A percentile compares a stretch with the other conserved stretches of the same genome.
Evolutionary conservation across 2,329 filamentous ascomycete genomes (phyloP).

Genomic region (Cladosporium sp.): DNA sequence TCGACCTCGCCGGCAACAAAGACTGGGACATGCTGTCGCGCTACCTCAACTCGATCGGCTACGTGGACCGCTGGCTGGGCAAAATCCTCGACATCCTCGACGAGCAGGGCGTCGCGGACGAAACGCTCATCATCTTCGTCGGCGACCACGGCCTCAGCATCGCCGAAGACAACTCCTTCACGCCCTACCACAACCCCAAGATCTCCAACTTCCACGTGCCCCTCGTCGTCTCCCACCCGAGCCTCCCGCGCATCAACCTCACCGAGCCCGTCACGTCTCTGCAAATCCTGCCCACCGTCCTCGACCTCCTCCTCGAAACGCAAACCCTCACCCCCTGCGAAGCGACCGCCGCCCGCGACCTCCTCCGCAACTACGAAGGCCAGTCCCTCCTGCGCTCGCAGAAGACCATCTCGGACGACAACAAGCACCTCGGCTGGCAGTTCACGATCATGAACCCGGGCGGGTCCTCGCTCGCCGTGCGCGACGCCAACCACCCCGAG

Average conservation of each 20-base stretch:
- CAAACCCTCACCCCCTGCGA: slow-evolving; percentile 33
- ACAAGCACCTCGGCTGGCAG: slow-evolving; percentile 11
- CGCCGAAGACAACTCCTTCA: slow-evolving; percentile 33
- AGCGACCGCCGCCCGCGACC: slow-evolving; percentile 30
- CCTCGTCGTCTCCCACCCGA: slow-evolving; percentile 40
- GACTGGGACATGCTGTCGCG: slow-evolving; percentile 27
- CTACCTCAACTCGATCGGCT: slow-evolving; percentile 39
- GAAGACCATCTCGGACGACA: slow-evolving; percentile 7
- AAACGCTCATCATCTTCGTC: slow-evolving; percentile 42
- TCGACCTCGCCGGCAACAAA: slow-evolving; percentile 1
- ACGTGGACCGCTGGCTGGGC: slow-evolving; percentile 36
- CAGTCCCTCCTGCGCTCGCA: slow-evolving; percentile 39
- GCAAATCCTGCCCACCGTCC: slow-evolving; percentile 41
- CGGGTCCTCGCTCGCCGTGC: slow-evolving; percentile 14
- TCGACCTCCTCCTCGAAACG: slow-evolving; percentile 39
- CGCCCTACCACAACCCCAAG: slow-evolving; percentile 40
- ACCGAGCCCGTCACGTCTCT: slow-evolving; percentile 36
- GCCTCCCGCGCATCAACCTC: slow-evolving; percentile 37
- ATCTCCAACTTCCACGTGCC: slow-evolving; percentile 41
- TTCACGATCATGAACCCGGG: slow-evolving; percentile 12
- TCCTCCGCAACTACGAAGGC: slow-evolving; percentile 42
- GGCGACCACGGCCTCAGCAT: slow-evolving; percentile 39
- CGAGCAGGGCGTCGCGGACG: slow-evolving; percentile 38
- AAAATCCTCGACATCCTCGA: slow-evolving; percentile 37
- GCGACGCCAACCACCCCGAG: slow-evolving; percentile 6